Base-by-base conservation (phyloP, 106 monocot species). In the Triglochin maritima region DNA sequence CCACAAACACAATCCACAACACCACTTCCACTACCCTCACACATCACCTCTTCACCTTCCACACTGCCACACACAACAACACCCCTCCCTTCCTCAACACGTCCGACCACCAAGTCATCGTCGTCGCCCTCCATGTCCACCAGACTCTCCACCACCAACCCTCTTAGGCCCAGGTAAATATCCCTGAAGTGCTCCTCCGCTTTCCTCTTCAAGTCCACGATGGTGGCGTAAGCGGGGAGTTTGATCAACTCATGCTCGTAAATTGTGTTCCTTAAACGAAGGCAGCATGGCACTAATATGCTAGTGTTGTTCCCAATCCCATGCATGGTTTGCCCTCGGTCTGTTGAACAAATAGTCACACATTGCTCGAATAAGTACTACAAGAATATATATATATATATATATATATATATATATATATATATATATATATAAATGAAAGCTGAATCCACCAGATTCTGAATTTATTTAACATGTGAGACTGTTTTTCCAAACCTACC, bases 1-100 rank as follows among this genome's bases (percentile, higher is more conserved):
- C 96, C 96, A 44, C 96, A 96, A 3, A 3, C 7, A 72, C 96
- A 96, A 16, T 91, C 80, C n/a, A 91, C 82, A 4, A 76, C 46
- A 61, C 63, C 44, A 10, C 69, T 8, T 5, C 41, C 53, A 6
- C 69, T 79, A 10, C 85, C 74, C 55, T 90, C 95, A 9, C 47
- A 82, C 14, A 76, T 67, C 62, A 65, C 79, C 7, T 53, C 70
- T 4, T 17, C 64, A 49, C 55, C 77, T 10, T 17, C 69, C 10
- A 83, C 85, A 9, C 59, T 76, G 7, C 88, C 88, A 41, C 80
- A 63, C 3, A 87, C 45, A 6, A 83, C 63, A 17, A 87, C 63
- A 7, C 46, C 44, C 9, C 62, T 75, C 9, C 84, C 85, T 0
- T 49, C 9, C 17, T 62, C 59, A 17, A 83, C 62, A 11, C 66